Conservation (phyloP, 495 filamentous ascomycete species). For the Xylaria sp. region DNA sequence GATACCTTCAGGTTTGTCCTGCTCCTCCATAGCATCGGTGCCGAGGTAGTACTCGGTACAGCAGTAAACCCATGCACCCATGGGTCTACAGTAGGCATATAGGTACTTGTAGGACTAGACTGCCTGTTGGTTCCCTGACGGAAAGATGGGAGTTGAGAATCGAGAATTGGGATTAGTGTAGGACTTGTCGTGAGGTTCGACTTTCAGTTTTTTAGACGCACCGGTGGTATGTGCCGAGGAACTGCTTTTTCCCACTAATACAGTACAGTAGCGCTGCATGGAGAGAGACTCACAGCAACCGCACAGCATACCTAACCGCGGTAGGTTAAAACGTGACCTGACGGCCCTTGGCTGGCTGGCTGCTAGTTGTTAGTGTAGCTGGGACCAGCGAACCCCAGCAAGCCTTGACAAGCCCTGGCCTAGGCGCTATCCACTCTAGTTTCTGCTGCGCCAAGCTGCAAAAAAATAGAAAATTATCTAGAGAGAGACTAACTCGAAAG, state of each 20-base stretch:
- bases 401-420: constrained; percentile 3
- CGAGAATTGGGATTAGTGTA: not conserved
- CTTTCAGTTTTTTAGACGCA: not conserved
- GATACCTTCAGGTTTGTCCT: no score
- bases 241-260: not conserved
- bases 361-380: not conserved
- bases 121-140: not conserved
- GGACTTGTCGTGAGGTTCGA: not conserved
- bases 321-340: constrained; percentile 1
- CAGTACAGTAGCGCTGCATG: no score
- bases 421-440: not conserved
- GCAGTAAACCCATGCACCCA: no score
- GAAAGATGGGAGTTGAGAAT: not conserved
- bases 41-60: not conserved
- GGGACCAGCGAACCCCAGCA: not conserved
- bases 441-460: constrained; percentile 22
- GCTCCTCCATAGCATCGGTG: not conserved
- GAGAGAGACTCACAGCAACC: not conserved
- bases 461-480: constrained; percentile 19
- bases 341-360: constrained; percentile 3
- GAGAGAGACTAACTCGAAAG: constrained; percentile 6
- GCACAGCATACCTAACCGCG: not conserved
- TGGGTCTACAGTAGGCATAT: no score
- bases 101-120: not conserved
- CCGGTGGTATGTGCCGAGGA: not conserved